Base-by-base conservation (phyloP, 2,329 filamentous ascomycete genomes). In the Claviceps citrina region DNA sequence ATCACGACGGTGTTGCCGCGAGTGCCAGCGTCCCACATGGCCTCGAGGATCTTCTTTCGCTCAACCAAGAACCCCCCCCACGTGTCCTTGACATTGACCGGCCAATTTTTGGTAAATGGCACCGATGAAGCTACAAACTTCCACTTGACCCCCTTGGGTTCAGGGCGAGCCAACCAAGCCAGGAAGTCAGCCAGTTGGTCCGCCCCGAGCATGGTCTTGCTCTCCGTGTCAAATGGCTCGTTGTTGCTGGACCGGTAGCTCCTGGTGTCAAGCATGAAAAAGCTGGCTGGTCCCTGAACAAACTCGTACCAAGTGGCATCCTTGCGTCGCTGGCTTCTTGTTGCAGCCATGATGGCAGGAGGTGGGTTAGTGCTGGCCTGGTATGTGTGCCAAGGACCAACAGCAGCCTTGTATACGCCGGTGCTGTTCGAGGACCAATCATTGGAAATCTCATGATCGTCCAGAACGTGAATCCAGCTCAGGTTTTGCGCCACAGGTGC, bases 21-120 rank as follows among this genome's bases (percentile, higher is more conserved):
- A 1, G 73, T 65, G n/a, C 84, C 79, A 0, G 82, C 78, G 45
- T 83, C 79, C 86, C 91, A 96, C 74, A 95, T 94, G 2, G 84
- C 83, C 56, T 94, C 81, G 12, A 98, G 76, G 20, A 96, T 73
- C 41, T 67, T 68, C 40, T 71, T 73, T 13, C 91, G 78, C 64
- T 98, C 91, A 36, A 70, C 64, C 2, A 95, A 68, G 58, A 93
- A 95, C 0, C 89, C 89, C 35, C 84, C 85, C 91, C 91, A 98
- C 0, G 91, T 96, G 55, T 98, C 91, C 45, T 79, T 70, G 2
- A 76, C 77, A 47, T 91, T 89, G 47, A 94, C 75, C 19, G 77
- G 81, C 89, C 91, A 98, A 59, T 98, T 98, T 64, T 94, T 93
- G 6, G 91, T 96, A 56, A 98, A 94, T 0, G 91, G 91, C 5